Evolutionary conservation across 1,139 yeast genomes (phyloP).

Genomic region (Candida buenavistaensis): DNA sequence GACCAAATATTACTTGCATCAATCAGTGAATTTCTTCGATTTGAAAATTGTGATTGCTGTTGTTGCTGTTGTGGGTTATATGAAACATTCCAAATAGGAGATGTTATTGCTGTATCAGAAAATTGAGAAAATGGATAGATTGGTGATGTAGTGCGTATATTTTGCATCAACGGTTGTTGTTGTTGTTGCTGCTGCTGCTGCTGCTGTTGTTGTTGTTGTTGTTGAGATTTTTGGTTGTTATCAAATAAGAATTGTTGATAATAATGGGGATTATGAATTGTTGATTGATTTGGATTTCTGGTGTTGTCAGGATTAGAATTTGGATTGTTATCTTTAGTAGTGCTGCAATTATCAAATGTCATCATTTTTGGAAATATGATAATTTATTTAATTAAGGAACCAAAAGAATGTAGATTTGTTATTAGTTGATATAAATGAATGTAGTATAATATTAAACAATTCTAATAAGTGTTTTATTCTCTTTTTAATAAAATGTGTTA

Average conservation of each 20-base stretch:
- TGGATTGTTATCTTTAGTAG: not conserved
- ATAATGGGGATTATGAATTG: not conserved
- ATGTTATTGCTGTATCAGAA: not conserved
- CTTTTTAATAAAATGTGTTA: not conserved
- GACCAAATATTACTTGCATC: conserved; percentile 11
- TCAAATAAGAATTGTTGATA: not conserved
- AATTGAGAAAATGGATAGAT: not conserved
- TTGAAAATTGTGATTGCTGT: conserved; percentile 5
- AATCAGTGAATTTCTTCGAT: conserved; percentile 8
- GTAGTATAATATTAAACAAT: not conserved
- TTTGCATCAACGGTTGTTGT: not conserved
- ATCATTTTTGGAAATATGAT: not conserved
- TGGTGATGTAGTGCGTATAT: not conserved
- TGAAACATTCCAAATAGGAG: conserved; percentile 1
- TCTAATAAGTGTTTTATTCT: not conserved
- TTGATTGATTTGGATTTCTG: no score
- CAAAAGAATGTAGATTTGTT: not conserved
- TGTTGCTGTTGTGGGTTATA: conserved; percentile 4
- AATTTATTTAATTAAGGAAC: no score
- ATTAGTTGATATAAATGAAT: not conserved
- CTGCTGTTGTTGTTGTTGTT: not conserved
- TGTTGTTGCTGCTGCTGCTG: conserved; percentile 1
- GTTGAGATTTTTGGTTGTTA: not conserved
- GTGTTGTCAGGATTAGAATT: not conserved
- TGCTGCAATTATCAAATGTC: not conserved